These are phyloP conservation scores for Penicillium coprophilum DNA, from an alignment of 495 filamentous ascomycete species.

Conservation along the genomic window DNA sequence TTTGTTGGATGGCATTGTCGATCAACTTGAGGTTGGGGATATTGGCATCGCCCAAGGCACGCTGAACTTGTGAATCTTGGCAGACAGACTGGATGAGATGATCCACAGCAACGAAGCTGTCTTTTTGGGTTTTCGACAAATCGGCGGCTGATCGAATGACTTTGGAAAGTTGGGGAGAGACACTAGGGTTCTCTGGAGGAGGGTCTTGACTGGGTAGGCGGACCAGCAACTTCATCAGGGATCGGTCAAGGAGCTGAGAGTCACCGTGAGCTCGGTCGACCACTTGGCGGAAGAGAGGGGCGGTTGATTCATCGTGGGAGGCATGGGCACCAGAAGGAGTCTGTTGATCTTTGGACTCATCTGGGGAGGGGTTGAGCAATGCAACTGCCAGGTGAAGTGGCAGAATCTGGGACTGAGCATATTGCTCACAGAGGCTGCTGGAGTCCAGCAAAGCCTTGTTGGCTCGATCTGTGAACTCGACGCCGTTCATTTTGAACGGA, in stretches of 20 bases:
- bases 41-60: slow-evolving; percentile 77
- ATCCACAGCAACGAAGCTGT: slow-evolving; percentile 89
- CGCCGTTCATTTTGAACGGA: slow-evolving; percentile 43
- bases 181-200: slow-evolving; percentile 79
- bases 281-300: slow-evolving; percentile 87
- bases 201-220: slow-evolving; percentile 91
- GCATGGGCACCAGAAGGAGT: slow-evolving; percentile 51
- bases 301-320: slow-evolving; percentile 53
- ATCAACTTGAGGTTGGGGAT: slow-evolving; percentile 89
- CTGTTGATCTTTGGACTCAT: slow-evolving; percentile 74
- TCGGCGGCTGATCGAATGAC: slow-evolving; percentile 81
- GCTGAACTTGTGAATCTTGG: slow-evolving; percentile 74
- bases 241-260: slow-evolving; percentile 79
- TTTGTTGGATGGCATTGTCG: slow-evolving; percentile 81
- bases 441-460: slow-evolving; percentile 85
- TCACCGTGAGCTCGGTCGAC: slow-evolving; percentile 93
- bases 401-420: slow-evolving; percentile 83
- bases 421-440: slow-evolving; percentile 77
- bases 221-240: slow-evolving; percentile 87
- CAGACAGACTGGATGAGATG: slow-evolving; percentile 82
- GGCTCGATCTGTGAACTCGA: slow-evolving; percentile 86
- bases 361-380: slow-evolving; percentile 78
- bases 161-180: slow-evolving; percentile 76
- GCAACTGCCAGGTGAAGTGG: slow-evolving; percentile 87
- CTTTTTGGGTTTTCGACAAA: slow-evolving; percentile 93